Evolutionary conservation across 179 eudicot species (phyloP).

Genomic region (Vitellaria paradoxa): DNA sequence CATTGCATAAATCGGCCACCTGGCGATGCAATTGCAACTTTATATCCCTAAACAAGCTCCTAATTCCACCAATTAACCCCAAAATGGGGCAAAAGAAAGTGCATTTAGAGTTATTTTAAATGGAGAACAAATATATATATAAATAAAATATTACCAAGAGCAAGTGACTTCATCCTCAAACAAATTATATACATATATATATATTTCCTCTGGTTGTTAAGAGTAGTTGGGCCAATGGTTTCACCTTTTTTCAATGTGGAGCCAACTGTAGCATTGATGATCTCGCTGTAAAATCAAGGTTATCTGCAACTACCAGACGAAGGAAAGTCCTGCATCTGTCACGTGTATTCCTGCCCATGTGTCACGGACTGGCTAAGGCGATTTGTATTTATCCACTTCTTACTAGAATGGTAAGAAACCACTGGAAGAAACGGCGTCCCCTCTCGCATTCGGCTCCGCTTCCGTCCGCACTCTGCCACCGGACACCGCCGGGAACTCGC

Average conservation of each 20-base stretch:
- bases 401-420: constrained; percentile 1
- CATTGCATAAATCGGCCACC: too few relatives aligned
- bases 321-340: neutral
- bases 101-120: too few relatives aligned
- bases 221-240: neutral
- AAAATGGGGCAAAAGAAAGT: too few relatives aligned
- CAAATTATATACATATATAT: neutral
- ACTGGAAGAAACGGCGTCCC: neutral
- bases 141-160: neutral
- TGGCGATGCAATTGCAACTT: too few relatives aligned
- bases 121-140: neutral
- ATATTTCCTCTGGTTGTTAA: neutral
- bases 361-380: neutral
- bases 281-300: neutral
- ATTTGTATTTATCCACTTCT: neutral
- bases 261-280: neutral
- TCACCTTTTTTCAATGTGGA: neutral
- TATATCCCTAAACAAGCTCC: too few relatives aligned
- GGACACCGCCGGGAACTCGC: constrained; percentile 1
- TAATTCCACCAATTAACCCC: neutral
- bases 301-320: neutral
- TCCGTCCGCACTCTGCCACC: neutral
- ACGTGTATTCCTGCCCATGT: neutral
- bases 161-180: neutral
- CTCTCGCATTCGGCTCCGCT: neutral